Evolutionary conservation across 768 basidiomycete species (phyloP).

Genomic region (Leucocoprinus birnbaumii): DNA sequence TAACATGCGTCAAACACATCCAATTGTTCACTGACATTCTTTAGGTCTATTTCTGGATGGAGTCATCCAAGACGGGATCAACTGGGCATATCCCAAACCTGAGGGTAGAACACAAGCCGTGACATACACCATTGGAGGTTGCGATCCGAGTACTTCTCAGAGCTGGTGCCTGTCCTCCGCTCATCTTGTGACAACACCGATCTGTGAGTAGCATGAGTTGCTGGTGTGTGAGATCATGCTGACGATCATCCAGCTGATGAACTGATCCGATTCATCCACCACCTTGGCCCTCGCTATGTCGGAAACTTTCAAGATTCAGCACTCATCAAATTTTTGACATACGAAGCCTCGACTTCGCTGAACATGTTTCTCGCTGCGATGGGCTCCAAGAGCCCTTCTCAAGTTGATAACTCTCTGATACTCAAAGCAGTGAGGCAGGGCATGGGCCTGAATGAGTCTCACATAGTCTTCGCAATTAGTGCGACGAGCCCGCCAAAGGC

Average conservation of each 20-base stretch:
- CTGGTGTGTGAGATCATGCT: slow-evolving; percentile 4
- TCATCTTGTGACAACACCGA: slow-evolving; percentile 54
- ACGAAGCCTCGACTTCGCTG: slow-evolving; percentile 80
- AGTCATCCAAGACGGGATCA: slow-evolving; percentile 55
- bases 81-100: slow-evolving; percentile 60
- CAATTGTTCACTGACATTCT: not conserved
- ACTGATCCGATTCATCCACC: slow-evolving; percentile 70
- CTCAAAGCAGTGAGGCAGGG: slow-evolving; percentile 51
- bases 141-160: slow-evolving; percentile 33
- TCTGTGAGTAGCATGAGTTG: slow-evolving; percentile 37
- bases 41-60: slow-evolving; percentile 78
- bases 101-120: slow-evolving; percentile 33
- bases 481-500: slow-evolving; percentile 16
- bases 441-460: slow-evolving; percentile 28
- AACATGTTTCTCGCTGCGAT: slow-evolving; percentile 68
- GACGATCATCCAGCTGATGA: slow-evolving; percentile 51
- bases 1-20: slow-evolving; percentile 37
- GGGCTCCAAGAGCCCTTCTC: slow-evolving; percentile 26
- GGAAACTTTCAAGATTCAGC: slow-evolving; percentile 73
- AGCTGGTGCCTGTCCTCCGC: slow-evolving; percentile 72
- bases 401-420: slow-evolving; percentile 25
- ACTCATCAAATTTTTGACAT: slow-evolving; percentile 76
- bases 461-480: slow-evolving; percentile 20
- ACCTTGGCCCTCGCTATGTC: slow-evolving; percentile 77
- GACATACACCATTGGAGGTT: slow-evolving; percentile 52